These are phyloP conservation scores for Inonotus hispidus DNA, from an alignment of 1,284 basidiomycete genomes.

Conservation along the genomic window DNA sequence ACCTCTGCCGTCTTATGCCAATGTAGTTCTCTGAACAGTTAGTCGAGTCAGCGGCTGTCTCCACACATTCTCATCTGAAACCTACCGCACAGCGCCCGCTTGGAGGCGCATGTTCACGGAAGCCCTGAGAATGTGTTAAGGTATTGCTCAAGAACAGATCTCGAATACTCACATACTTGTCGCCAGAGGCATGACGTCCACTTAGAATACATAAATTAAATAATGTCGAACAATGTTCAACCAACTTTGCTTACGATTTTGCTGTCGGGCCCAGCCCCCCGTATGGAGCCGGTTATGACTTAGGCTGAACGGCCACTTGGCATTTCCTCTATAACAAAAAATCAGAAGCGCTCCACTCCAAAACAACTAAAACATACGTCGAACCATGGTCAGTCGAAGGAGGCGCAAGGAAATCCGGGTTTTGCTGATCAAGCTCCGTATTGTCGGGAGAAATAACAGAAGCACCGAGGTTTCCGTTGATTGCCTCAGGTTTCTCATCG, in stretches of 20 bases:
- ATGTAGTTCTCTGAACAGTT: constrained; percentile 55
- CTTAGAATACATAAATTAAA: constrained; percentile 27
- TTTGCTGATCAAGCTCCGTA: constrained; percentile 45
- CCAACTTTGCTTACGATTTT: constrained; percentile 44
- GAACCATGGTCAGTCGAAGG: constrained; percentile 62
- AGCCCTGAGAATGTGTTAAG: constrained; percentile 36
- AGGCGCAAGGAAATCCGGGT: constrained; percentile 58
- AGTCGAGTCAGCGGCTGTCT: background rate
- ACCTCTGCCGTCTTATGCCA: constrained; percentile 71
- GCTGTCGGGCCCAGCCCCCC: constrained; percentile 70
- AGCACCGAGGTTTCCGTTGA: constrained; percentile 28
- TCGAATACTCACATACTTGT: constrained; percentile 34
- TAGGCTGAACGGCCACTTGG: constrained; percentile 68
- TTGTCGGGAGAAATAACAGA: constrained; percentile 54
- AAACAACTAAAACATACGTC: constrained; percentile 38
- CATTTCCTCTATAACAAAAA: constrained; percentile 39
- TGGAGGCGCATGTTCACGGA: constrained; percentile 68
- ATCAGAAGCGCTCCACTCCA: background rate
- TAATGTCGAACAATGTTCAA: background rate
- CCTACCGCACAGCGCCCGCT: constrained; percentile 56
- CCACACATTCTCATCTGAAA: background rate
- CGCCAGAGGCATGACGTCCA: constrained; percentile 55
- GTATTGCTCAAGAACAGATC: background rate
- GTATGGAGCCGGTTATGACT: constrained; percentile 65
- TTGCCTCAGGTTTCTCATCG: constrained; percentile 29